Percentiles rank a stretch among this genome's conserved stretches.
phyloP scores from a whole-genome alignment of 2,329 filamentous ascomycete genomes.

The Colletotrichum sp. region DNA sequence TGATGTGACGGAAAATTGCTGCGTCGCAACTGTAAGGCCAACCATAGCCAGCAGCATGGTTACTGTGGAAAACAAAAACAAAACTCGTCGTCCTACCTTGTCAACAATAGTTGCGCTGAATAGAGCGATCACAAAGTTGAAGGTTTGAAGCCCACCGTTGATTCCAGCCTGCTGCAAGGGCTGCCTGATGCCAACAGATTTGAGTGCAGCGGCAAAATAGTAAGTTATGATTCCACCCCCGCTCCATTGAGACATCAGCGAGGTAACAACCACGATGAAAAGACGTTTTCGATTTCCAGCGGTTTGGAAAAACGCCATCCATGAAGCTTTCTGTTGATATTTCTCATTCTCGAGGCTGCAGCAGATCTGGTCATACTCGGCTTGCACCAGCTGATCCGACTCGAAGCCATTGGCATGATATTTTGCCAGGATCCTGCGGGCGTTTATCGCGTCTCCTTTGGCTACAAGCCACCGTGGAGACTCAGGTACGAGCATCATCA shows the following conservation, averaged over 20 bases:
- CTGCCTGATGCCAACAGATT: not conserved
- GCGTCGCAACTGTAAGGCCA: not conserved
- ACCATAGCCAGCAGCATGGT: not conserved
- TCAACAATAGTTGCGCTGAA: not conserved
- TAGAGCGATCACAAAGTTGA: not conserved
- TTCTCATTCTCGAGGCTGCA: slow-evolving; percentile 45
- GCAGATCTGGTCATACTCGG: slow-evolving; percentile 54
- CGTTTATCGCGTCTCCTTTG: slow-evolving; percentile 51
- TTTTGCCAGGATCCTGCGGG: slow-evolving; percentile 46
- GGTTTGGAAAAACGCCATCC: not conserved
- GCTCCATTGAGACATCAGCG: not conserved
- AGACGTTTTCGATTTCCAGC: not conserved
- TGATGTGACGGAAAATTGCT: not conserved
- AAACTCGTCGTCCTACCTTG: not conserved
- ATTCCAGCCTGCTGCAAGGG: not conserved
- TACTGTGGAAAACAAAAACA: not conserved
- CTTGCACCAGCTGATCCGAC: slow-evolving; percentile 43
- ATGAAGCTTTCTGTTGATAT: slow-evolving; percentile 23
- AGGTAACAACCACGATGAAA: not conserved
- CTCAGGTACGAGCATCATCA: slow-evolving; percentile 37
- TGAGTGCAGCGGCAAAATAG: not conserved
- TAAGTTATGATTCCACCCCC: not conserved
- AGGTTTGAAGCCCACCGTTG: slow-evolving; percentile 10
- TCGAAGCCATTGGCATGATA: slow-evolving; percentile 54
- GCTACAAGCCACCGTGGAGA: slow-evolving; percentile 46